These are phyloP conservation scores for Lodderomyces metapsilosis DNA, from an alignment of 1,139 yeast genomes.

Conservation along the genomic window DNA sequence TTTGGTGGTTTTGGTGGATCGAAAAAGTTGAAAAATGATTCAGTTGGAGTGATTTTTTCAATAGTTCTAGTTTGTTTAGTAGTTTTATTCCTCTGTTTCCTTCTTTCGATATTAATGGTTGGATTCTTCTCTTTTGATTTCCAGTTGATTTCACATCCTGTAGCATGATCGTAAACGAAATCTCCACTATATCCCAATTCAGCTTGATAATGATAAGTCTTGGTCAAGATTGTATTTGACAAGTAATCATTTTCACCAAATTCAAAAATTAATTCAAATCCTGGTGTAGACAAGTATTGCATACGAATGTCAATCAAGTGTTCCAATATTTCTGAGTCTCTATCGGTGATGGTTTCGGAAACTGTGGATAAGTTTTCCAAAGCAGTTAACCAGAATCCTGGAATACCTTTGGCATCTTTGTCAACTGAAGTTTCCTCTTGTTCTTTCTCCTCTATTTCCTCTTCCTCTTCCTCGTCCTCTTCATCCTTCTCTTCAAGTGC, in stretches of 20 bases:
- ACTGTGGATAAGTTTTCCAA: slow-evolving; percentile 82
- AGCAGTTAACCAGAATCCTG: slow-evolving; percentile 96
- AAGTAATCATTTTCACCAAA: slow-evolving; percentile 79
- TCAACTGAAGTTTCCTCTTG: slow-evolving; percentile 43
- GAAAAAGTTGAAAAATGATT: slow-evolving; percentile 93
- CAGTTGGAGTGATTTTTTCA: slow-evolving; percentile 89
- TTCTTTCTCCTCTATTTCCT: slow-evolving; percentile 41
- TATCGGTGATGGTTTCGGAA: slow-evolving; percentile 82
- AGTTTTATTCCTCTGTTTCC: slow-evolving; percentile 96
- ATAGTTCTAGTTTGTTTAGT: slow-evolving; percentile 96
- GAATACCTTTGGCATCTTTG: slow-evolving; percentile 65
- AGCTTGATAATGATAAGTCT: slow-evolving; percentile 91
- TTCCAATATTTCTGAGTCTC: slow-evolving; percentile 83
- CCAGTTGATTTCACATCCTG: slow-evolving; percentile 89
- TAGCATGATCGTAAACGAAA: slow-evolving; percentile 95
- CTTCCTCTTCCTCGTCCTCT: slow-evolving; percentile 37
- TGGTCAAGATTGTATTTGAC: slow-evolving; percentile 66
- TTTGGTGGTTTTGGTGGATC: slow-evolving; percentile 85
- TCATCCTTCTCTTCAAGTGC: slow-evolving; percentile 56
- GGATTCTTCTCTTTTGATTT: slow-evolving; percentile 74
- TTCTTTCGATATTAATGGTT: slow-evolving; percentile 84
- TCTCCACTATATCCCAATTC: slow-evolving; percentile 95
- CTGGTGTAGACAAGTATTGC: slow-evolving; percentile 85
- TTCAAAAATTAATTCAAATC: slow-evolving; percentile 83
- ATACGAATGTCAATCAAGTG: slow-evolving; percentile 69